Evolutionary conservation across 1,139 yeast genomes (phyloP), one percentile per base, ranked within the genome.

Genomic region (Tardiomyces depauwii): DNA sequence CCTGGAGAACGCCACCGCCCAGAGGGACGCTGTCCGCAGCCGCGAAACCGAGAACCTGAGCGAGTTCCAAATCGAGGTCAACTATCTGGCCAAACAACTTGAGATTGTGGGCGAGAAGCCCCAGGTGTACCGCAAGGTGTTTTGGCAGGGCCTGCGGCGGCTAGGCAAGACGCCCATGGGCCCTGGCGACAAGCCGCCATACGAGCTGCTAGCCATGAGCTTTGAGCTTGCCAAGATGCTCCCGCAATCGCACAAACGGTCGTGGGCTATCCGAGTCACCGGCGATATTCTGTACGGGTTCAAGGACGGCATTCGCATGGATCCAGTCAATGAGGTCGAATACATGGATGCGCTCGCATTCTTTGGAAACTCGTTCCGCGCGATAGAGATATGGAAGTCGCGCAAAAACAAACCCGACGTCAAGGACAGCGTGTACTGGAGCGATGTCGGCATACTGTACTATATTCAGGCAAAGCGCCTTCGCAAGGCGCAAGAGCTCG

Each of bases 241-340:
- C 39, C 46, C 45, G 12, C 25, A 32, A 10, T 44, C 44, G 18
- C 41, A 50, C 13, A 44, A 43, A 7, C 44, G 55, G 27, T 49
- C 47, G 7, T 38, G 44, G 18, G 49, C 55, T 39, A 45, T 59
- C 25, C 55, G 53, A 39, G 48, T 51, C 3, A 61, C 55, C 2
- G 63, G 63, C 0, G 62, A 60, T 46, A 46, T 55, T 11, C 53
- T 60, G 7, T 59, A 59, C 44, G 51, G 58, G 2, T 55, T 53
- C 27, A 52, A 56, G 14, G 45, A 50, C 2, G 36, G 36, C n/a
- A 57, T 54, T 18, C 47, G 64, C 38, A 47, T 60, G 44, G 63
- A 59, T 45, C 60, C 63, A 2, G 53, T 55, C 45, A 60, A 60
- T 40, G 64, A 60, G 44, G 58, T 55, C 5, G 59, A 58, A 39